A percentile compares a stretch with the other conserved stretches of the same genome.
These are phyloP conservation scores for Eucalyptus pumila DNA, from an alignment of 345 rosid genomes.

Conservation along the genomic window DNA sequence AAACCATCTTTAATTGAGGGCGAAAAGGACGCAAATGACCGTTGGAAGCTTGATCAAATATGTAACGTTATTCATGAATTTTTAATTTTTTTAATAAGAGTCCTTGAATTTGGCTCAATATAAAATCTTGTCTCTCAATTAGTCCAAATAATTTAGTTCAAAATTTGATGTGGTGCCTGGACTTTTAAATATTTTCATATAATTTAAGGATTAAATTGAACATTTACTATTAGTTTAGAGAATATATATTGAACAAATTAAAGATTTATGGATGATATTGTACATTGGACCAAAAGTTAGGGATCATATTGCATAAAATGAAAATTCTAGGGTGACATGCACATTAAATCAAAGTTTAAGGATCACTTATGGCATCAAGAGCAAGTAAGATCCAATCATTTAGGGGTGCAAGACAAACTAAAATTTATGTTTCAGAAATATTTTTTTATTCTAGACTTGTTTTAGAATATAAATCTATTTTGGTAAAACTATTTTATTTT, in stretches of 20 bases:
- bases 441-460: too few species aligned
- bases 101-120: not conserved
- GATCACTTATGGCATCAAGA: not conserved
- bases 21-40: not conserved
- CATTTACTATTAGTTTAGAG: not conserved
- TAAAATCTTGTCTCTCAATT: not conserved
- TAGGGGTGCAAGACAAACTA: too few species aligned
- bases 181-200: not conserved
- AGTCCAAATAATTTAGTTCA: not conserved
- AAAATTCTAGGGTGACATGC: not conserved
- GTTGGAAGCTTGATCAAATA: too few species aligned
- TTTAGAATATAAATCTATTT: rapidly evolving
- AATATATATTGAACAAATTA: not conserved
- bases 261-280: rapidly evolving
- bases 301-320: not conserved
- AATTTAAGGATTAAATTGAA: not conserved
- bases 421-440: too few species aligned
- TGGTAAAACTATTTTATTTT: too few species aligned
- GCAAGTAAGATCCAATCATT: not conserved
- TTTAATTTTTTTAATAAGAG: not conserved
- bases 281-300: rapidly evolving
- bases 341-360: not conserved
- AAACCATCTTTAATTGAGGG: not conserved
- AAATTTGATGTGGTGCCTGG: rapidly evolving
- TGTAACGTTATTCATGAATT: rapidly evolving